Evolutionary conservation across 2,329 filamentous ascomycete species (phyloP), one percentile per base, ranked within the genome.

Genomic region (Paraphaeosphaeria sporulosa): DNA sequence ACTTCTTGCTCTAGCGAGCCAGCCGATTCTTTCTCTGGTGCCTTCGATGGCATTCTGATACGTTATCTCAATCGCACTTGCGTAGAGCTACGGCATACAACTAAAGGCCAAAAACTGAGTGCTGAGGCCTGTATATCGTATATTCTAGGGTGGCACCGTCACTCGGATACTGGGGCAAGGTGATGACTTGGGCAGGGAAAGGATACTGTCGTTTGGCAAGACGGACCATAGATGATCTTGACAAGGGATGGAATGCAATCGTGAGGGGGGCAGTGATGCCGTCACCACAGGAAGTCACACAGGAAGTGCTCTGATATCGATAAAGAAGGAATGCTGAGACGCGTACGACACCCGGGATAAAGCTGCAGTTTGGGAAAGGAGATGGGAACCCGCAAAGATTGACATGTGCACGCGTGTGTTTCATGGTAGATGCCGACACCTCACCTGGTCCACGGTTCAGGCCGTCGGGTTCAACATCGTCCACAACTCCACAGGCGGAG

Each of bases 191-290:
- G 19, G 32, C n/a, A 46, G 32, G 12, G 9, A 40, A 19, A 42
- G 32, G 6, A 19, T 8, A 32, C 8, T 32, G 36, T 43, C 44
- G 23, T 42, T 43, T 17, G 34, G 21, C 21, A 44, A 44, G 42
- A 44, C 42, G 42, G 23, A 47, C 4, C 10, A 21, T n/a, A 49
- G n/a, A 32, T 49, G 19, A 44, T 25, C 53, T 30, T 25, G 52
- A 53, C 58, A 57, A 56, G 46, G 40, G 34, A 51, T 52, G 58
- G 53, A 60, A 56, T 56, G 52, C 27, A 27, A 2, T 43, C n/a
- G 15, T n/a, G 34, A 54, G 23, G 19, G 42, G 5, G 30, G 19
- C 17, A 55, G 32, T 55, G 23, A 23, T 55, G n/a, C 36, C 25
- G 40, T 17, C 40, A 44, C 42, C 21, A 23, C 42, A 13, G 42